Conservation (phyloP, 2,329 filamentous ascomycete species). For the Ascochyta lentis region DNA sequence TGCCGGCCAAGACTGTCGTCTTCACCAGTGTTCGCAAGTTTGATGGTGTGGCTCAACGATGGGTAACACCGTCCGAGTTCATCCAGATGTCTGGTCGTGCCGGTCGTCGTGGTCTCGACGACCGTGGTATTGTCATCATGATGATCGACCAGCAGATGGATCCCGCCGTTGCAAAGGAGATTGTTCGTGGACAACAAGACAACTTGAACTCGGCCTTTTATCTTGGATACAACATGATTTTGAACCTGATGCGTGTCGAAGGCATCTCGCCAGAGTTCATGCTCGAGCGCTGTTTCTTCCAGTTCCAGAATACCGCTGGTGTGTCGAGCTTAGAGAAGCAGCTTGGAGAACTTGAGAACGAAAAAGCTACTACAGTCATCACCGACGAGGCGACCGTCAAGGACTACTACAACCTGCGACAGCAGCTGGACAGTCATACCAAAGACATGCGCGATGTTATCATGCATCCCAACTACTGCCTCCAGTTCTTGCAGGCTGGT, state of each 20-base stretch:
- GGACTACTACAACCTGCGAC: slow-evolving; percentile 90
- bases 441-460: slow-evolving; percentile 92
- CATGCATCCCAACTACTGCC: slow-evolving; percentile 85
- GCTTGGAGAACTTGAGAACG: slow-evolving; percentile 76
- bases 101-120: slow-evolving; percentile 94
- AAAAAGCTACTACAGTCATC: slow-evolving; percentile 76
- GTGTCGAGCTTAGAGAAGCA: slow-evolving; percentile 85
- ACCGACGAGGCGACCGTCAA: slow-evolving; percentile 86
- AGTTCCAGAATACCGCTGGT: slow-evolving; percentile 94
- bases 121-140: slow-evolving; percentile 98
- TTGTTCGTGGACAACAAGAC: slow-evolving; percentile 96
- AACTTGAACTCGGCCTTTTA: slow-evolving; percentile 98
- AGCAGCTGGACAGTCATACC: slow-evolving; percentile 81
- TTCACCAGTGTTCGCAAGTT: slow-evolving; percentile 97
- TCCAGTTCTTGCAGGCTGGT: slow-evolving; percentile 86
- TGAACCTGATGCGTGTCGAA: slow-evolving; percentile 96
- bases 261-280: slow-evolving; percentile 99
- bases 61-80: slow-evolving; percentile 93
- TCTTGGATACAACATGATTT: slow-evolving; percentile 98
- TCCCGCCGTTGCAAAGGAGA: slow-evolving; percentile 88
- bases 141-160: slow-evolving; percentile 99
- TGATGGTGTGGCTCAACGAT: slow-evolving; percentile 80
- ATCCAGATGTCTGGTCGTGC: slow-evolving; percentile 99
- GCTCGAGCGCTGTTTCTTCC: slow-evolving; percentile 97
- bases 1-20: slow-evolving; percentile 99